Evolutionary conservation across 805 yeast genomes (phyloP).

Genomic region (Yarrowia osloensis): DNA sequence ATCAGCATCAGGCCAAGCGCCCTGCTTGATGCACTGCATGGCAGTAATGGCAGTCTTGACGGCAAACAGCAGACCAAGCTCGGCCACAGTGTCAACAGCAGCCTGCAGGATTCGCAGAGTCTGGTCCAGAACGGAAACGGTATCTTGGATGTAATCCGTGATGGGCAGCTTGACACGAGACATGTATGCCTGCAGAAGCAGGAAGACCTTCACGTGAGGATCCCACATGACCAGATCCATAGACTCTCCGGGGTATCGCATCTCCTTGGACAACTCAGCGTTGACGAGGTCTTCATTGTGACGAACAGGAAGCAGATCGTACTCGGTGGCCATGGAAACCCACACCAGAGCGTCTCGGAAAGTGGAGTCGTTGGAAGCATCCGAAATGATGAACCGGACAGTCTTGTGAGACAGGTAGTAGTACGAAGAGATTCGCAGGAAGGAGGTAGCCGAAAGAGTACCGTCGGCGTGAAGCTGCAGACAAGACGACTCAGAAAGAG

Average conservation of each 20-base stretch:
- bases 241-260: conserved; percentile 56
- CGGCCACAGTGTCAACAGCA: conserved; percentile 84
- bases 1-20: conserved; percentile 80
- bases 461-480: conserved; percentile 47
- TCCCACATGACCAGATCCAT: conserved; percentile 62
- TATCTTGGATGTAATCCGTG: conserved; percentile 93
- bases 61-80: conserved; percentile 67
- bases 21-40: conserved; percentile 88
- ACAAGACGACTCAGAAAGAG: conserved; percentile 73
- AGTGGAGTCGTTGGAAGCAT: conserved; percentile 49
- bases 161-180: conserved; percentile 78
- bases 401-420: conserved; percentile 93
- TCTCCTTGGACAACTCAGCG: conserved; percentile 70
- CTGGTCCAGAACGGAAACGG: conserved; percentile 90
- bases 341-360: conserved; percentile 66
- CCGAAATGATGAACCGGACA: conserved; percentile 63
- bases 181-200: conserved; percentile 73
- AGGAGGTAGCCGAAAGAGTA: conserved; percentile 63
- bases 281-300: conserved; percentile 90
- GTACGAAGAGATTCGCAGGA: conserved; percentile 80
- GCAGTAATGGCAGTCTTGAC: conserved; percentile 63
- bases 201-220: conserved; percentile 77
- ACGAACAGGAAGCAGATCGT: conserved; percentile 84
- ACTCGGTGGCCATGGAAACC: conserved; percentile 70
- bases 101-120: conserved; percentile 93